These are phyloP conservation scores for Rhodomyrtus tomentosa DNA, from an alignment of 345 rosid genomes.

Conservation along the genomic window DNA sequence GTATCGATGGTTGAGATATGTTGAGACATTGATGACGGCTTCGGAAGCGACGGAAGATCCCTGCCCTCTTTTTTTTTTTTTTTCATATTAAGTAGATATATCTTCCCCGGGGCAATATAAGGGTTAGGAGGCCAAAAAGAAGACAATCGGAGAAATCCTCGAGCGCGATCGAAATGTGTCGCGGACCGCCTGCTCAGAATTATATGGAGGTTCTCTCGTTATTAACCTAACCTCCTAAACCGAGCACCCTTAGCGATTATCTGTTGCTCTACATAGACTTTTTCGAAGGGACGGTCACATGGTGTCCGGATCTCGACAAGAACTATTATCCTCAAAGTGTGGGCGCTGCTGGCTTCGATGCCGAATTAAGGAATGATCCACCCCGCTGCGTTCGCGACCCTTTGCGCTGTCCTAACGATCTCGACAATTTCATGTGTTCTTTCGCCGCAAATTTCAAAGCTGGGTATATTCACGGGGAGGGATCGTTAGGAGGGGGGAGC, in stretches of 20 bases:
- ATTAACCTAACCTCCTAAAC: no score
- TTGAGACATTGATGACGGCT: neutral
- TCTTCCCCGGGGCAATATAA: neutral
- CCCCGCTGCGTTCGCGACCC: neutral
- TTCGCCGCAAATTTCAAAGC: neutral
- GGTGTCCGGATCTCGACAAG: neutral
- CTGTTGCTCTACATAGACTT: neutral
- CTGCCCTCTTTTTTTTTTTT: neutral
- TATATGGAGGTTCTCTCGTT: no score
- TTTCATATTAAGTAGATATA: neutral
- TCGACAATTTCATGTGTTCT: neutral
- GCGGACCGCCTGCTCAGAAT: no score
- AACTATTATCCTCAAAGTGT: neutral
- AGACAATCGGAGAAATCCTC: neutral
- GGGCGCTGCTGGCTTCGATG: neutral
- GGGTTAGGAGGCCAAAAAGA: neutral
- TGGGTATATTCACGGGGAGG: neutral
- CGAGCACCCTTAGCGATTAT: neutral
- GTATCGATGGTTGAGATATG: neutral
- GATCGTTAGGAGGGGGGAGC: neutral
- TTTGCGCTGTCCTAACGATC: neutral
- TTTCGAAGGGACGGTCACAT: neutral
- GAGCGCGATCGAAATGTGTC: no score
- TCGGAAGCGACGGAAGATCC: neutral
- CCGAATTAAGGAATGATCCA: neutral